Evolutionary conservation across 139 green algal species (phyloP), one percentile per base, ranked within the genome.

Genomic region (Desmodesmus armatus): DNA sequence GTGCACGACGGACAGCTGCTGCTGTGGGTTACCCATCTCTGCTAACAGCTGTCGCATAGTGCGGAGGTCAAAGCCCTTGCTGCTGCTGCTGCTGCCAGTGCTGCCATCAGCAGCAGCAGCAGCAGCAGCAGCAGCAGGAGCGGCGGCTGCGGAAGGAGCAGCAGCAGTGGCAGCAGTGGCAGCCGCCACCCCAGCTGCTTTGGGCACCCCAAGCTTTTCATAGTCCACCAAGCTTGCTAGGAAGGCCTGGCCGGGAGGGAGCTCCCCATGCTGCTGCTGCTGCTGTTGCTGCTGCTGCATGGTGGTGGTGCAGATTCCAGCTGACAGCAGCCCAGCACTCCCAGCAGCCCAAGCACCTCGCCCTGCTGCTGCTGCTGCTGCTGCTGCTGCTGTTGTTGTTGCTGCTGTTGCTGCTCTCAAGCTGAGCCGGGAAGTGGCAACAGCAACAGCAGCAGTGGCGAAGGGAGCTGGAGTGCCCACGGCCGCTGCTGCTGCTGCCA

Each of bases 141-240:
- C 25, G 44, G 65, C 78, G 6, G 9, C n/a, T 63, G 25, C 17
- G 5, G 11, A 25, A n/a, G 55, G n/a, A 43, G 15, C 51, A n/a
- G n/a, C n/a, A n/a, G 76, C 55, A 35, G 78, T 25, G 40, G 55
- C 78, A 37, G 78, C 78, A 23, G 69, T 49, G 47, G 66, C 25
- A 47, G 63, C 29, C n/a, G 37, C 84, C 75, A 84, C 92, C 58
- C 95, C 95, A 2, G 95, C 92, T 6, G 71, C 81, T 7, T 80
- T 40, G 3, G 95, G 95, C 4, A 98, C 82, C n/a, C 95, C 95
- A 3, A 78, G 75, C 37, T 85, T 75, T 80, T 98, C 95, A 80
- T 94, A 90, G 83, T 97, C 93, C 1, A 89, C 55, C 3, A 96
- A 78, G 0, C 69, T 33, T 5, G 87, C 43, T 27, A 94, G 62